Base-by-base conservation (phyloP, 139 green algal genomes). In the Chlorella sp. region DNA sequence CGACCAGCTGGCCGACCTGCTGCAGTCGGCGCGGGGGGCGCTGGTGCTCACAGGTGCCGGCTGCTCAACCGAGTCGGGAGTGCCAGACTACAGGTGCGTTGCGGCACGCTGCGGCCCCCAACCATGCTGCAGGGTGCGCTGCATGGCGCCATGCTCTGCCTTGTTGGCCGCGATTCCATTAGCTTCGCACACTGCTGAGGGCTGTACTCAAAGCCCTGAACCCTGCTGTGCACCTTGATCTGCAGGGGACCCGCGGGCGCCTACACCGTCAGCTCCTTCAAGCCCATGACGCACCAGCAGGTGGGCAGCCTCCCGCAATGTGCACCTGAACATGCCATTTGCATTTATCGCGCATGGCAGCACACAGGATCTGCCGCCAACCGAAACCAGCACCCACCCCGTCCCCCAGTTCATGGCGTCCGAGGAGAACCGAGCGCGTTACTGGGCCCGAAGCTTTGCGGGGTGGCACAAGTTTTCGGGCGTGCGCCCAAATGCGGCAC, bases 211-310 rank as follows among this genome's bases (percentile, higher is more conserved):
- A 88, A 88, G 32, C 73, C 76, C 20, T 32, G 65, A n/a, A n/a
- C n/a, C n/a, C n/a, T n/a, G n/a, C n/a, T n/a, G n/a, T n/a, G n/a
- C n/a, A n/a, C n/a, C n/a, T n/a, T n/a, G n/a, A n/a, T n/a, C n/a
- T 26, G 51, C 51, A 60, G 51, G 51, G 92, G 94, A 0, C 95
- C 95, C 0, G 54, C 84, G 16, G 97, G 97, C 6, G 97, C 97
- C 0, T 99, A 99, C 91, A 94, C 60, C 30, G 28, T n/a, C 70
- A 56, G 38, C 70, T 54, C 48, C 41, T 54, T 56, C 40, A 82
- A 70, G 38, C 88, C 97, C 11, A 98, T 99, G 95, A 98, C 95
- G 1, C 95, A 98, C 82, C 95, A 98, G 87, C 89, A 94, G 87
- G 87, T 92, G 38, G 26, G 3, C 41, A n/a, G 30, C 22, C 72